These are phyloP conservation scores for Solanum hybrid DNA, from an alignment of 305 asterid genomes.

Conservation along the genomic window DNA sequence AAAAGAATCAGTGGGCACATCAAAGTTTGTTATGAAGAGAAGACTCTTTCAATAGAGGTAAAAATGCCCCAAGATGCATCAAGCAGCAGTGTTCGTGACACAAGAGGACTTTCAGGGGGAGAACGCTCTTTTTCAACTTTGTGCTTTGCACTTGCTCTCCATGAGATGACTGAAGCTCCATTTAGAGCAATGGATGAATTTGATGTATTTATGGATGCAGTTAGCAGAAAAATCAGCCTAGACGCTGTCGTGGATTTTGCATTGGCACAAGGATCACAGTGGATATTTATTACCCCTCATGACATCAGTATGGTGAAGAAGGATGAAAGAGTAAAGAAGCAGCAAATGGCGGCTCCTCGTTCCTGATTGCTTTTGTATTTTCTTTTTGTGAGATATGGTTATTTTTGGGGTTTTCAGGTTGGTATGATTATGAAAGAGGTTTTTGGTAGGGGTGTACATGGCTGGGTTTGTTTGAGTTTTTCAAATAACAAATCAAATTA, in stretches of 20 bases:
- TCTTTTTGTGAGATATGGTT: background rate
- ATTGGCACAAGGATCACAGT: slow-evolving; percentile 77
- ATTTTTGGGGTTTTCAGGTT: background rate
- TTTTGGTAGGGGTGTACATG: background rate
- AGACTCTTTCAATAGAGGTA: slow-evolving; percentile 88
- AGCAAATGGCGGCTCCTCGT: slow-evolving; percentile 95
- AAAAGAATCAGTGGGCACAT: slow-evolving; percentile 85
- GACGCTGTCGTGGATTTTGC: slow-evolving; percentile 85
- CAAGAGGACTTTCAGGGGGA: slow-evolving; percentile 98
- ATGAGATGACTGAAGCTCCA: slow-evolving; percentile 97
- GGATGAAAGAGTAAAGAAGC: slow-evolving; percentile 86
- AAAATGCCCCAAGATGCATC: slow-evolving; percentile 99
- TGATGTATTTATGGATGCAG: slow-evolving; percentile 97
- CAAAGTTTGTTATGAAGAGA: slow-evolving; percentile 64
- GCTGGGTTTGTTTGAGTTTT: background rate
- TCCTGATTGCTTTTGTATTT: slow-evolving; percentile 21
- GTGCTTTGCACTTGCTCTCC: slow-evolving; percentile 94
- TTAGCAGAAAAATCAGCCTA: slow-evolving; percentile 89
- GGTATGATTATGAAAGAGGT: background rate
- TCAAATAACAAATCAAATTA: too few relatives aligned
- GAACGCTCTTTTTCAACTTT: slow-evolving; percentile 95
- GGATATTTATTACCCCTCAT: slow-evolving; percentile 96
- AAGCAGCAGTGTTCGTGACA: slow-evolving; percentile 66
- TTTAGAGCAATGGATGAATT: slow-evolving; percentile 99
- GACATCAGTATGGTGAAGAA: slow-evolving; percentile 94